These are phyloP conservation scores for Cyamopsis tetragonoloba DNA, from an alignment of 306 rosid genomes.

Conservation along the genomic window DNA sequence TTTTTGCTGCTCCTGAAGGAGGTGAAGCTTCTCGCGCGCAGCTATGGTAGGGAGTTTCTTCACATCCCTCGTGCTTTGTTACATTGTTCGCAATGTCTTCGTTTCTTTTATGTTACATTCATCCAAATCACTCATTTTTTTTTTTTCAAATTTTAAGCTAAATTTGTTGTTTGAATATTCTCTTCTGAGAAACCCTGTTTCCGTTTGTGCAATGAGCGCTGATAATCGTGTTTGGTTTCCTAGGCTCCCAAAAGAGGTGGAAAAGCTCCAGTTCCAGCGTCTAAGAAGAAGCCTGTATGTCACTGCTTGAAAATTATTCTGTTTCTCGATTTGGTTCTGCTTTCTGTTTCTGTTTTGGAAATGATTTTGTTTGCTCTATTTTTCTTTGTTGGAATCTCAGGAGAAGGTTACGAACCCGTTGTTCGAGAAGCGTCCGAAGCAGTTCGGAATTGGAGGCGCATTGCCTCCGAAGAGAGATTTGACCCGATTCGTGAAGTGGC, in stretches of 20 bases:
- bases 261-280: slow-evolving; percentile 35
- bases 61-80: too few relatives aligned
- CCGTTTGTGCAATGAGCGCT: neutral
- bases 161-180: neutral
- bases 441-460: slow-evolving; percentile 78
- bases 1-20: too few relatives aligned
- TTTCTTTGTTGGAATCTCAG: neutral
- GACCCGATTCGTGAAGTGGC: slow-evolving; percentile 68
- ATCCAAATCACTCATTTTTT: too few relatives aligned
- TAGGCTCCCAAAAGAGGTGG: slow-evolving; percentile 57
- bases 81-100: too few relatives aligned
- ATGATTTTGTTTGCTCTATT: too few relatives aligned
- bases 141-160: neutral
- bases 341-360: too few relatives aligned
- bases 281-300: slow-evolving; percentile 51
- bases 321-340: neutral
- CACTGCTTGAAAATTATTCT: neutral
- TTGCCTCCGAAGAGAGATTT: slow-evolving; percentile 77
- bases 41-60: too few relatives aligned
- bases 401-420: slow-evolving; percentile 64
- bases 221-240: neutral
- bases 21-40: too few relatives aligned
- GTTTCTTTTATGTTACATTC: too few relatives aligned
- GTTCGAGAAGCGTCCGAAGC: slow-evolving; percentile 67
- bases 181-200: neutral